A percentile compares a stretch with the other conserved stretches of the same genome.
These are phyloP conservation scores for Xanthoconium separans DNA, from an alignment of 1,284 basidiomycete species.

Conservation along the genomic window DNA sequence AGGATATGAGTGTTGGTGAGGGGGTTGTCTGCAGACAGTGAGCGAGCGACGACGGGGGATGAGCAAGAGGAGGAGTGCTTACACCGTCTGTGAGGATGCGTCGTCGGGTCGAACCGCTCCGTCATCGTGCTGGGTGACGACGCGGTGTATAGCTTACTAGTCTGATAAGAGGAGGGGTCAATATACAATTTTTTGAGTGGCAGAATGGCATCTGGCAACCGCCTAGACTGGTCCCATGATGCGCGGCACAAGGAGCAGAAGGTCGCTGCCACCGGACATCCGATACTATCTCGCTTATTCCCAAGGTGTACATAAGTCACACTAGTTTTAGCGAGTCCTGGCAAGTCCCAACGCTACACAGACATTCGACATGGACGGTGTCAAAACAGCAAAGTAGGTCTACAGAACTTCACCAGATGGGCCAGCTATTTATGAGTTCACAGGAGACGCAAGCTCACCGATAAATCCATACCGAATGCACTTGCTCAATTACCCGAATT, in stretches of 20 bases:
- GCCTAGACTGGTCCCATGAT: too few species aligned
- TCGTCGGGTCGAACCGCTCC: constrained; percentile 60
- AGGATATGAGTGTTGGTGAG: constrained; percentile 78
- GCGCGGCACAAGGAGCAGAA: too few species aligned
- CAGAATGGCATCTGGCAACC: too few species aligned
- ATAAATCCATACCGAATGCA: constrained; percentile 74
- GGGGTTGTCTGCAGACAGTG: constrained; percentile 62
- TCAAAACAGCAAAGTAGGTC: constrained; percentile 38
- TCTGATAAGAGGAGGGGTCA: too few species aligned
- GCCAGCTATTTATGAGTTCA: not conserved
- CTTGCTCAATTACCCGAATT: constrained; percentile 69
- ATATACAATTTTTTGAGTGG: too few species aligned
- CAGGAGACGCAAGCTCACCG: constrained; percentile 79
- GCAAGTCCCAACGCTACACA: not conserved
- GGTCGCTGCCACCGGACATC: too few species aligned
- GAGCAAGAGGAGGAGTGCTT: constrained; percentile 25
- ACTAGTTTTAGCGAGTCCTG: too few species aligned
- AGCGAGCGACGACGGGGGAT: constrained; percentile 4
- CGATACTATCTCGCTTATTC: too few species aligned
- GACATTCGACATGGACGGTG: constrained; percentile 38
- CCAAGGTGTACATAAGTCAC: too few species aligned
- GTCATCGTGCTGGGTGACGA: constrained; percentile 36
- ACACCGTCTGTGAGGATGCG: constrained; percentile 74
- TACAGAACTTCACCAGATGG: not conserved
- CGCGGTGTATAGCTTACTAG: too few species aligned